Percentiles rank a stretch among this genome's conserved stretches.
Conservation (phyloP, 176 grass and related monocot genomes). For the Bolboschoenus planiculmis region DNA sequence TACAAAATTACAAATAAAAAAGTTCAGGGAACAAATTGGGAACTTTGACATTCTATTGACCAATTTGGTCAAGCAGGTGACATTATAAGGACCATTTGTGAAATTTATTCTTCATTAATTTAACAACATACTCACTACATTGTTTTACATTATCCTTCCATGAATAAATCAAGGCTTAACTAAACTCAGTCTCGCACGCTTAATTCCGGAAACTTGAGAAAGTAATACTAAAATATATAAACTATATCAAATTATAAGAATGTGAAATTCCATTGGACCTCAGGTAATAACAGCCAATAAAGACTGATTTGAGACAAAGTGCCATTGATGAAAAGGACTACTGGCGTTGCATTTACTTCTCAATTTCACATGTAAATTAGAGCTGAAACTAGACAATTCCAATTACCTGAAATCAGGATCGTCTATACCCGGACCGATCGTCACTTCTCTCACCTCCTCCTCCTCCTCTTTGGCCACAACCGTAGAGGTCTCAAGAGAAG, state of each 20-base stretch:
- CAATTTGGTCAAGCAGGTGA: neutral
- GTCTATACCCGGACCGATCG: neutral
- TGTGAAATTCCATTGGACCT: neutral
- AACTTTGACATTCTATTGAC: neutral
- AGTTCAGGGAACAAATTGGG: neutral
- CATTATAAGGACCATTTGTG: too few species aligned
- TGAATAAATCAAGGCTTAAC: neutral
- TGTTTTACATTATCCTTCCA: neutral
- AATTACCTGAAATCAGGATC: constrained; percentile 31
- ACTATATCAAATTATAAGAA: too few species aligned
- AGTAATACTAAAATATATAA: too few species aligned
- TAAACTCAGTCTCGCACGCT: neutral
- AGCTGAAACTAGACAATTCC: neutral
- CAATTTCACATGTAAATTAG: neutral
- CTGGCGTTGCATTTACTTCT: neutral
- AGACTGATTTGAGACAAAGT: neutral
- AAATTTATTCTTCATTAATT: neutral
- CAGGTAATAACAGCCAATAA: neutral
- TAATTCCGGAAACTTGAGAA: neutral
- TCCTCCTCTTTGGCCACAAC: constrained; percentile 21
- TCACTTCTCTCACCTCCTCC: constrained; percentile 18
- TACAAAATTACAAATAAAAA: neutral
- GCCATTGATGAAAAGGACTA: neutral
- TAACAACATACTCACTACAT: neutral
- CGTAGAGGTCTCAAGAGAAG: constrained; percentile 16